phyloP scores from a whole-genome alignment of 2,329 filamentous ascomycete species.

The Exophiala calicioides region DNA sequence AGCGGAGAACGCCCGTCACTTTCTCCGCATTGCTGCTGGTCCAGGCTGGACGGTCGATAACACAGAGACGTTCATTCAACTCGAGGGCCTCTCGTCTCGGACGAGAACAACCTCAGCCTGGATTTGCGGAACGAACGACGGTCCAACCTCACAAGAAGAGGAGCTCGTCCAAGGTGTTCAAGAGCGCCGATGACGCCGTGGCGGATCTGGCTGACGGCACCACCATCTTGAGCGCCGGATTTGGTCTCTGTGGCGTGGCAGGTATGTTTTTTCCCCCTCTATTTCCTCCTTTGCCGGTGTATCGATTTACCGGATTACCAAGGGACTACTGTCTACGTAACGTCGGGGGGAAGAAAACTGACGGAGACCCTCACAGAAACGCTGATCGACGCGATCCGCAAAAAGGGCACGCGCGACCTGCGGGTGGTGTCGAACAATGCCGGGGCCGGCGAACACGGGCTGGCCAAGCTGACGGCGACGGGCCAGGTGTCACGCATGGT shows the following conservation, averaged over 20 bases:
- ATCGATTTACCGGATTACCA: no score
- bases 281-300: no score
- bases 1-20: no score
- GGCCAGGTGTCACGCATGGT: conserved; percentile 73
- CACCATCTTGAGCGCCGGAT: conserved; percentile 73
- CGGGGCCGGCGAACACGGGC: conserved; percentile 66
- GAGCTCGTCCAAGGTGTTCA: conserved; percentile 40
- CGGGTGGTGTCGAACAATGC: conserved; percentile 83
- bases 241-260: conserved; percentile 78
- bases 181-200: conserved; percentile 65
- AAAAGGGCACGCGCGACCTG: conserved; percentile 59
- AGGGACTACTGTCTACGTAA: no score
- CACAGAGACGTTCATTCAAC: no score
- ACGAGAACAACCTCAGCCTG: not conserved
- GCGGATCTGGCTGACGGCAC: conserved; percentile 69
- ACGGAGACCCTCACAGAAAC: conserved; percentile 63
- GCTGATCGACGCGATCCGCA: conserved; percentile 67
- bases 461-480: conserved; percentile 68
- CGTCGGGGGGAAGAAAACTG: no score
- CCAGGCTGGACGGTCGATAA: no score
- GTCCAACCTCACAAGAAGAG: no score
- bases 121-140: no score
- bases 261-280: conserved; percentile 51
- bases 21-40: no score
- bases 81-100: no score